Conservation (phyloP, 805 yeast genomes). For the Candida chilensis region DNA sequence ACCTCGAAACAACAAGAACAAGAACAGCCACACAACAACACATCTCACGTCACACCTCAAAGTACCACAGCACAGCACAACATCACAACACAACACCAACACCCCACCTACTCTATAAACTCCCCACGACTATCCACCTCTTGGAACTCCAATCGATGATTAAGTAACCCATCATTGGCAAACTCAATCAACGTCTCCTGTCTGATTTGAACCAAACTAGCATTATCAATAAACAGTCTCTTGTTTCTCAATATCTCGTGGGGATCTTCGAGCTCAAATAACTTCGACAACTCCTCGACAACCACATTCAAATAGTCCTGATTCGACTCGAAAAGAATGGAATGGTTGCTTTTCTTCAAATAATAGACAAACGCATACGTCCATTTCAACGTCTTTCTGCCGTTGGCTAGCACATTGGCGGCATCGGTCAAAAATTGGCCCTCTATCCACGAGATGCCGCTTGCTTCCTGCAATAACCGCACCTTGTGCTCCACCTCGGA, state of each 20-base stretch:
- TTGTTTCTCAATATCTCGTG: slow-evolving; percentile 18
- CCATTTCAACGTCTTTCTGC: slow-evolving; percentile 82
- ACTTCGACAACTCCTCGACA: slow-evolving; percentile 59
- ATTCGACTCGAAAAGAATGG: slow-evolving; percentile 60
- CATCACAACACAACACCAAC: too few species aligned
- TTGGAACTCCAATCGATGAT: neutral
- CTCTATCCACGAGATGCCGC: slow-evolving; percentile 76
- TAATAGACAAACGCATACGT: slow-evolving; percentile 77
- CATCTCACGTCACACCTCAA: too few species aligned
- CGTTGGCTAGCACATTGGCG: slow-evolving; percentile 50
- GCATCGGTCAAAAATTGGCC: slow-evolving; percentile 77
- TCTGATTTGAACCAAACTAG: slow-evolving; percentile 22
- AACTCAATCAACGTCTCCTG: slow-evolving; percentile 24
- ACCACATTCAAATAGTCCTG: slow-evolving; percentile 56
- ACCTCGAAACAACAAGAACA: too few species aligned
- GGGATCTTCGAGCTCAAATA: slow-evolving; percentile 40
- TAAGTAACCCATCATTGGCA: slow-evolving; percentile 14
- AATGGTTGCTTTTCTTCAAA: slow-evolving; percentile 41
- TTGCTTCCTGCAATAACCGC: slow-evolving; percentile 51
- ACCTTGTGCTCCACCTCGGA: slow-evolving; percentile 56
- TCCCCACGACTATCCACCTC: too few species aligned
- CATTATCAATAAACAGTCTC: slow-evolving; percentile 22
- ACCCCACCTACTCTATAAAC: too few species aligned
- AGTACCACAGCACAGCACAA: too few species aligned
- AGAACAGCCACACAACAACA: too few species aligned